Conservation (phyloP, 768 basidiomycete species). For the Leccinum broughii region DNA sequence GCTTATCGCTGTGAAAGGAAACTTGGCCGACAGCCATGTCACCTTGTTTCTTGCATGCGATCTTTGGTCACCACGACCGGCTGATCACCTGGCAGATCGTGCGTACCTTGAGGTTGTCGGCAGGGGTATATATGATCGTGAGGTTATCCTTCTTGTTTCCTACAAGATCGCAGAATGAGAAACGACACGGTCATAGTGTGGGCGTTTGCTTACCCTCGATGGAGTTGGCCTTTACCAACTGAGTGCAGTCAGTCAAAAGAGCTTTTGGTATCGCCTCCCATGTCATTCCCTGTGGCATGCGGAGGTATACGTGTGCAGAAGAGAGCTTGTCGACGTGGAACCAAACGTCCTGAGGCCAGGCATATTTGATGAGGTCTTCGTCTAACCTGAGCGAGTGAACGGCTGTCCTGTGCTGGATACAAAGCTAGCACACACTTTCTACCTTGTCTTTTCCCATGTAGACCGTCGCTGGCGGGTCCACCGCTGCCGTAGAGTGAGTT, state of each 20-base stretch:
- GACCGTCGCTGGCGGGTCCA: conserved; percentile 64
- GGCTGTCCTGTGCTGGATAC: background rate
- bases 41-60: conserved; percentile 76
- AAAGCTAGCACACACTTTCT: conserved; percentile 64
- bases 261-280: conserved; percentile 89
- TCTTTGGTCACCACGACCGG: conserved; percentile 1
- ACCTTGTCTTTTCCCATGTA: conserved; percentile 99
- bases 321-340: conserved; percentile 99
- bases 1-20: conserved; percentile 89
- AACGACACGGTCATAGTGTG: background rate
- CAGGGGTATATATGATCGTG: conserved; percentile 93
- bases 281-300: conserved; percentile 74
- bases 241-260: conserved; percentile 82
- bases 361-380: conserved; percentile 93
- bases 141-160: conserved; percentile 96
- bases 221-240: conserved; percentile 96
- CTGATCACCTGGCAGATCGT: background rate
- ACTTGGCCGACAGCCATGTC: conserved; percentile 98
- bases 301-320: conserved; percentile 95
- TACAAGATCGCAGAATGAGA: conserved; percentile 30
- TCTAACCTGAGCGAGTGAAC: conserved; percentile 51
- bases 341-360: conserved; percentile 86
- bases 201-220: conserved; percentile 67
- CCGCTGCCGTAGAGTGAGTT: conserved; percentile 38
- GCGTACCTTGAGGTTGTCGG: conserved; percentile 84